These are phyloP conservation scores for Paraphoma chrysanthemicola DNA, from an alignment of 2,329 filamentous ascomycete species.

Conservation along the genomic window DNA sequence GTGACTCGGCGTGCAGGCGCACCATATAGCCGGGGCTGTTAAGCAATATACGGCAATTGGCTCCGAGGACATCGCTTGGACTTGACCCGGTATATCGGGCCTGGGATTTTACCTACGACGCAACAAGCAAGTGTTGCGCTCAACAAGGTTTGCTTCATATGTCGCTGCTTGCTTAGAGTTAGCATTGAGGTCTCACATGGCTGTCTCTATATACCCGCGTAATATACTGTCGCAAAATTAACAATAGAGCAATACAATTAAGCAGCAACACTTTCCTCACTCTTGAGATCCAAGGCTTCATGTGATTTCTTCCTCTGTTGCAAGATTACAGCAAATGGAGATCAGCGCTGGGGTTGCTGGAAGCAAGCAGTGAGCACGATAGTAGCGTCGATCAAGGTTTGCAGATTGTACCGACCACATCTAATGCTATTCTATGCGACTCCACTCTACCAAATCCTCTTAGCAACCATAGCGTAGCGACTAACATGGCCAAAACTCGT, in stretches of 20 bases:
- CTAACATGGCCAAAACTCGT: constrained; percentile 71
- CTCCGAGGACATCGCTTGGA: not conserved
- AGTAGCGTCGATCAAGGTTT: no score
- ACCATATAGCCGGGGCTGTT: no score
- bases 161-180: no score
- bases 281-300: no score
- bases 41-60: not conserved
- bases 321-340: no score
- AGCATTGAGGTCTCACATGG: not conserved
- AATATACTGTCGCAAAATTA: no score
- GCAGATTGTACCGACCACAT: not conserved
- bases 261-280: no score
- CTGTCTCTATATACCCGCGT: not conserved
- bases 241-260: no score
- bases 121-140: not conserved
- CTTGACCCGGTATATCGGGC: not conserved
- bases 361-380: no score
- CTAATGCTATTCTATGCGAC: not conserved
- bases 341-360: no score
- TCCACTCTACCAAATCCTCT: constrained; percentile 82
- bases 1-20: no score
- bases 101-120: not conserved
- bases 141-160: not conserved
- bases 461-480: constrained; percentile 94
- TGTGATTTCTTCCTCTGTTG: no score